Percentiles rank a stretch among this genome's conserved stretches.
These are phyloP conservation scores for Pulveroboletus sp. DNA, from an alignment of 768 basidiomycete genomes.

Conservation along the genomic window DNA sequence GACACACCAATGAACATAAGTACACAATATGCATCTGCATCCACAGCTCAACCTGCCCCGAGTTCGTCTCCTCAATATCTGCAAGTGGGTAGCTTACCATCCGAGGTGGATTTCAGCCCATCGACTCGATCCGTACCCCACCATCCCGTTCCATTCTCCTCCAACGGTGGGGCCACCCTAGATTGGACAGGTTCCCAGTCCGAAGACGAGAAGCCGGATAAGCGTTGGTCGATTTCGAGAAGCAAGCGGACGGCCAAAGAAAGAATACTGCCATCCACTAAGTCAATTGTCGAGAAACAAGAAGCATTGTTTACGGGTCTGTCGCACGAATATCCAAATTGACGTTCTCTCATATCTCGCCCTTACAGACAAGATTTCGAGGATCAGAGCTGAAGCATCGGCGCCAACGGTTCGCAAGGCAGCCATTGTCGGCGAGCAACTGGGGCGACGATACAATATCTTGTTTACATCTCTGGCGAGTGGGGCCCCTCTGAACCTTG, in stretches of 20 bases:
- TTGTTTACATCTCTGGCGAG: constrained; percentile 38
- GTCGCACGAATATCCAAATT: constrained; percentile 8
- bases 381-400: constrained; percentile 46
- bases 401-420: constrained; percentile 60
- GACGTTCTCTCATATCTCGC: neutral
- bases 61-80: constrained; percentile 17
- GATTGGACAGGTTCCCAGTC: constrained; percentile 64
- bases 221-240: constrained; percentile 53
- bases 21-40: constrained; percentile 31
- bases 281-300: constrained; percentile 51
- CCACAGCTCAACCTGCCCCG: constrained; percentile 14
- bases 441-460: constrained; percentile 60
- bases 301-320: constrained; percentile 54
- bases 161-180: constrained; percentile 62
- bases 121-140: constrained; percentile 43
- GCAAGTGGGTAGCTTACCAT: constrained; percentile 13
- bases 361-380: constrained; percentile 50
- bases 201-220: constrained; percentile 56
- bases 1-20: constrained; percentile 25
- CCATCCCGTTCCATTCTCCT: constrained; percentile 68
- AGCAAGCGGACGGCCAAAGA: constrained; percentile 57
- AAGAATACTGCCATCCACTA: constrained; percentile 37
- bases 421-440: constrained; percentile 57
- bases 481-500: constrained; percentile 38
- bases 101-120: constrained; percentile 70